Conservation (phyloP, 2,329 filamentous ascomycete genomes). For the Fusarium austroafricanum region DNA sequence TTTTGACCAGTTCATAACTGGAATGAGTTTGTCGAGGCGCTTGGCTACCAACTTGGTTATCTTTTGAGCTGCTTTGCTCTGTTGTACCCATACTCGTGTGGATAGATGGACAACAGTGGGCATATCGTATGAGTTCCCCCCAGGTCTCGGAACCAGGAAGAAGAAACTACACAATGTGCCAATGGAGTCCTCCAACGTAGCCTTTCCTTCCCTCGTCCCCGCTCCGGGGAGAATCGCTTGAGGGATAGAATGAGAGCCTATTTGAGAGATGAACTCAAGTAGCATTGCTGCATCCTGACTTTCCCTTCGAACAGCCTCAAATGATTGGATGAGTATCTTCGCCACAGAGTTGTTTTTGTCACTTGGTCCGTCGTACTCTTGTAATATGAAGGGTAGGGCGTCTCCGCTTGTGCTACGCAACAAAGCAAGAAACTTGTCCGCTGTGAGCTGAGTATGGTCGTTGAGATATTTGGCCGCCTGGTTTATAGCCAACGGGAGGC, state of each 20-base stretch:
- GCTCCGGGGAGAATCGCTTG: not conserved
- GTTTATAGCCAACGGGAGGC: not conserved
- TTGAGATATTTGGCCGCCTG: not conserved
- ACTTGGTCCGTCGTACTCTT: too few species aligned
- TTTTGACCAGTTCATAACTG: not conserved
- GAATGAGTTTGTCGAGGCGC: not conserved
- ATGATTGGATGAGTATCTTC: not conserved
- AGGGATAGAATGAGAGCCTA: not conserved
- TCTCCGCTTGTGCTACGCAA: not conserved
- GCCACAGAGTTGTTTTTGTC: not conserved
- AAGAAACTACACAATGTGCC: not conserved
- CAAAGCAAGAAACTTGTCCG: not conserved
- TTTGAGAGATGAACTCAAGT: not conserved
- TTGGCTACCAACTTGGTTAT: not conserved
- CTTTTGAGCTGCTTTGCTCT: not conserved
- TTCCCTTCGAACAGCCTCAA: rapidly evolving
- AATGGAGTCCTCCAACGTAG: not conserved
- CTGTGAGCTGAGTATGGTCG: not conserved
- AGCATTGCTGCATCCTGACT: rapidly evolving
- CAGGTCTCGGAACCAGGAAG: not conserved
- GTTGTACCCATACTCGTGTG: not conserved
- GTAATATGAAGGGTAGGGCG: not conserved
- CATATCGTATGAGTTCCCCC: rapidly evolving
- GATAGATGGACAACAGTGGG: not conserved
- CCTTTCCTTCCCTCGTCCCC: rapidly evolving